Evolutionary conservation across 2,329 filamentous ascomycete genomes (phyloP), one percentile per base, ranked within the genome.

Genomic region (Chaetomiaceae sp.): DNA sequence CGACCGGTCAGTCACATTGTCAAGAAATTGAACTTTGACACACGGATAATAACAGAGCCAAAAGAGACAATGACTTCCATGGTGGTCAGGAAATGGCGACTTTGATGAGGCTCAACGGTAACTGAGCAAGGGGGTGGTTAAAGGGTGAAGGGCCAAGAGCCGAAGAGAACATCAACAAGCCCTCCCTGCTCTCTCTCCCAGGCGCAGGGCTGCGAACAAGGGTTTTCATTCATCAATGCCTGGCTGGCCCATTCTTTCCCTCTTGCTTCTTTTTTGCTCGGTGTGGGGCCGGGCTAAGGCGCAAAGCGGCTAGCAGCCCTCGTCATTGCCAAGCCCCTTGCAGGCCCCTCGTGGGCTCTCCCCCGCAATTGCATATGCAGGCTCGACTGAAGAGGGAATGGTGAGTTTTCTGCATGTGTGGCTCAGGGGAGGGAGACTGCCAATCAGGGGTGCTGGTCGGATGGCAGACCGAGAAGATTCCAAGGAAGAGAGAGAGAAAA

Each of bases 361-460:
- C 51, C 47, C 51, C 51, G 34, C 51, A 54, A 44, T 54, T 23
- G 31, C 46, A 44, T 20, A 33, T 54, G 51, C 51, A 50, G 35
- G 31, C 14, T 16, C 31, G 13, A 48, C 47, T 20, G 39, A 40
- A 54, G 50, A 7, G 4, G 51, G 51, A 50, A 54, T 44, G 33
- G 47, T 9, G 21, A 17, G 17, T 3, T 23, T 27, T 9, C 23
- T 19, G 17, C n/a, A n/a, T n/a, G n/a, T n/a, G 20, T 27, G 17
- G 14, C 14, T 31, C 27, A 35, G 39, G 48, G 35, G n/a, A n/a
- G n/a, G n/a, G n/a, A n/a, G n/a, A n/a, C 13, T 25, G 13, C 30
- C 20, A 35, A 46, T 31, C 31, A 41, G 30, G 30, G 9, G 14
- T 13, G 14, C 10, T 27, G 25, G 25, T 27, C 30, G 30, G 30